Conservation (phyloP, 2,329 filamentous ascomycete species). For the Cercospora sp. region DNA sequence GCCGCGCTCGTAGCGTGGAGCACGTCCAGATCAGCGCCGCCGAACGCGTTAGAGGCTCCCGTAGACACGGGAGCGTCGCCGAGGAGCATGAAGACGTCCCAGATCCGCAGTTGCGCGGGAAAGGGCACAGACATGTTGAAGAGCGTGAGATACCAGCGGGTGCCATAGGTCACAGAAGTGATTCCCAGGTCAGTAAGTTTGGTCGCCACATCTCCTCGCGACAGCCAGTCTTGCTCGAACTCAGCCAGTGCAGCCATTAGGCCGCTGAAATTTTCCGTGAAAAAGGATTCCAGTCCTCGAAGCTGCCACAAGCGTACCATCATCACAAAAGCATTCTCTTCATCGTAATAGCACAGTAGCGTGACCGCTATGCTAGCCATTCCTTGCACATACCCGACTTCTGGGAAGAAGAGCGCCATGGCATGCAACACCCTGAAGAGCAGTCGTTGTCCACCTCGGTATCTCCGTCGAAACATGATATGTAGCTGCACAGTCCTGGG, state of each 20-base stretch:
- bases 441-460: constrained; percentile 86
- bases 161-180: constrained; percentile 88
- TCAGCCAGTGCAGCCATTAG: constrained; percentile 83
- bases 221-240: constrained; percentile 82
- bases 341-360: constrained; percentile 92
- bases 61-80: constrained; percentile 59
- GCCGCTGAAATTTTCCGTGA: constrained; percentile 79
- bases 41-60: constrained; percentile 38
- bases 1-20: constrained; percentile 88
- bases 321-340: constrained; percentile 94
- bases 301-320: constrained; percentile 90
- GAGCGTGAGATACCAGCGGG: constrained; percentile 93
- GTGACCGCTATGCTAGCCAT: constrained; percentile 95
- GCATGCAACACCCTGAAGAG: constrained; percentile 91
- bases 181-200: constrained; percentile 79
- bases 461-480: constrained; percentile 93
- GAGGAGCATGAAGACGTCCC: constrained; percentile 96
- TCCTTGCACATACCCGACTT: constrained; percentile 93
- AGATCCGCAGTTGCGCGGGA: constrained; percentile 87
- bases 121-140: constrained; percentile 98
- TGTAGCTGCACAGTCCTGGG: constrained; percentile 91
- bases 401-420: constrained; percentile 85
- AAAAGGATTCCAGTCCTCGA: constrained; percentile 80
- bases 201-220: constrained; percentile 70
- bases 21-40: constrained; percentile 71